Percentiles rank a stretch among this genome's conserved stretches.
phyloP scores from a whole-genome alignment of 345 rosid genomes.

The Camelina hispida region DNA sequence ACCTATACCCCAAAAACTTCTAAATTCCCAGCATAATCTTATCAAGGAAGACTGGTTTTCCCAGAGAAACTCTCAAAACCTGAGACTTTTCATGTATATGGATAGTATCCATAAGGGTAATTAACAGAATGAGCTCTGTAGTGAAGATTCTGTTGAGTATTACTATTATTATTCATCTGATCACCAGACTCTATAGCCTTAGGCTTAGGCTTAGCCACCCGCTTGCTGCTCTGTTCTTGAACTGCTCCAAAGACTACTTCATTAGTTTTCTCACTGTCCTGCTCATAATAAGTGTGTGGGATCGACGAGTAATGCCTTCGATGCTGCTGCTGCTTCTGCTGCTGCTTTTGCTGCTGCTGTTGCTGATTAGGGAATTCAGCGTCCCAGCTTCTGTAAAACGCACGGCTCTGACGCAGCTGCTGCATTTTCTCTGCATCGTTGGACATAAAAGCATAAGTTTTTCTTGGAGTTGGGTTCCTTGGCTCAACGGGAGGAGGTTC shows the following conservation, averaged over 20 bases:
- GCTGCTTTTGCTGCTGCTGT: slow-evolving; percentile 54
- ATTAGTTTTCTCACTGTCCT: slow-evolving; percentile 71
- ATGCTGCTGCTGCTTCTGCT: slow-evolving; percentile 62
- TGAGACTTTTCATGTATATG: slow-evolving; percentile 43
- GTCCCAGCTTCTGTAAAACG: slow-evolving; percentile 74
- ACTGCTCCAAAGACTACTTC: slow-evolving; percentile 91
- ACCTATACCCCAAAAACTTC: slow-evolving; percentile 41
- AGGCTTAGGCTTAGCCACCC: slow-evolving; percentile 55
- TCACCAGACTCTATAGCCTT: slow-evolving; percentile 68
- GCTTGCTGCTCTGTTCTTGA: slow-evolving; percentile 69
- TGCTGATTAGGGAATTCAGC: slow-evolving; percentile 62
- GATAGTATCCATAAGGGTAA: slow-evolving; percentile 55
- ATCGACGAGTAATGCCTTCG: slow-evolving; percentile 71
- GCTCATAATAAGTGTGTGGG: slow-evolving; percentile 80
- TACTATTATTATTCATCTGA: slow-evolving; percentile 44
- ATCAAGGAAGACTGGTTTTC: slow-evolving; percentile 21
- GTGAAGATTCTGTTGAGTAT: slow-evolving; percentile 57
- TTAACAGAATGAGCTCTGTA: slow-evolving; percentile 51
- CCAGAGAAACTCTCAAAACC: slow-evolving; percentile 23
- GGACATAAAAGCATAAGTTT: slow-evolving; percentile 93
- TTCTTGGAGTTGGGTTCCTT: slow-evolving; percentile 81
- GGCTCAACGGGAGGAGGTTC: slow-evolving; percentile 88
- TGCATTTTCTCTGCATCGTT: slow-evolving; percentile 90
- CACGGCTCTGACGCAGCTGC: slow-evolving; percentile 84
- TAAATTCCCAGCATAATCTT: slow-evolving; percentile 18